Base-by-base conservation (phyloP, 2,329 filamentous ascomycete species). In the Apiospora phragmitis region DNA sequence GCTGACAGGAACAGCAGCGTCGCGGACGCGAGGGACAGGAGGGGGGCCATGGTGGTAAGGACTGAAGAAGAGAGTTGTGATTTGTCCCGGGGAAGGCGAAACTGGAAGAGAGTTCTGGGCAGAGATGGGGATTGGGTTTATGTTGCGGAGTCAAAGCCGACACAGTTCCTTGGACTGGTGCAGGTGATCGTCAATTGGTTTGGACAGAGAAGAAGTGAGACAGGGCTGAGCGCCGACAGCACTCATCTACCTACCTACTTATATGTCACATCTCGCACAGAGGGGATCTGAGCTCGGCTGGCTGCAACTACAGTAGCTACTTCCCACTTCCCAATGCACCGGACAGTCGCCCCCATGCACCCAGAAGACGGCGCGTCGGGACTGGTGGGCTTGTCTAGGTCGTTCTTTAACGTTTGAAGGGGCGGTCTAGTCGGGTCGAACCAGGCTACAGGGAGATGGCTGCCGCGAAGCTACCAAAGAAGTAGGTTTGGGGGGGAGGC, bases 1-100 rank as follows among this genome's bases (percentile, higher is more conserved):
- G 83, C 71, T 71, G 82, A 77, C 71, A 81, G 80, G 71, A 87
- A 77, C 67, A 83, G 77, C 68, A 82, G 73, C 62, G 76, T 67
- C 26, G 77, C 71, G 47, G 74, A 62, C 12, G 82, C 74, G 47
- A 84, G 71, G 41, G 81, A 77, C 29, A 80, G 71, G 68, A 86
- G 73, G 71, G 83, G 78, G 67, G 76, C 75, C 82, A 85, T 85
- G 68, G 69, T 82, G 72, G 49, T n/a, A n/a, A n/a, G n/a, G 18
- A 69, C 1, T 43, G 51, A 21, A 42, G 55, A 21, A 32, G 21
- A n/a, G 24, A 21, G 24, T 66, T 7, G 29, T 24, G 41, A 29
- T 45, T 21, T 16, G 11, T 51, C 24, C 4, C 4, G 14, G 24
- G 6, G 49, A 32, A 55, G 16, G 16, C n/a, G n/a, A n/a, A 32